Base-by-base conservation (phyloP, 2,329 filamentous ascomycete species). In the Sclerotinia minor region DNA sequence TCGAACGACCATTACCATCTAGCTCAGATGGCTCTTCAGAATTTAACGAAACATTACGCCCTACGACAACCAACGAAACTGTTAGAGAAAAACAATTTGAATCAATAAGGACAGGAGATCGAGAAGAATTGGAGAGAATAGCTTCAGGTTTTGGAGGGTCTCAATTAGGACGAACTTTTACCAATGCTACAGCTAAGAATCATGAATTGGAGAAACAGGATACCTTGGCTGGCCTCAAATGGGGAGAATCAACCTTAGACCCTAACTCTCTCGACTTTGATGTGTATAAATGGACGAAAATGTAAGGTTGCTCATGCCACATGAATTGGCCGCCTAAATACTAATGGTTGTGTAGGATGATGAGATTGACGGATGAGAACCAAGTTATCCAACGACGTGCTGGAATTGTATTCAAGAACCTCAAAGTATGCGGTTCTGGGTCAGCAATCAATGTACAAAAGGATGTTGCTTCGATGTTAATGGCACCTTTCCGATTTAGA, bases 371-470 rank as follows among this genome's bases (percentile, higher is more conserved):
- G 47, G 81, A 86, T 47, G 81, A 82, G 24, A 84, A 89, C 68
- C 84, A 85, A 0, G 79, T 88, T 57, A 82, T 81, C 68, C 78
- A 80, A 69, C 83, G 80, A 71, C 79, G 80, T 8, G 84, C 88
- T 0, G 88, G 88, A 4, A 81, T 92, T 8, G 83, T 84, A 0
- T 91, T 87, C 79, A 85, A 85, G 69, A 82, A 90, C 64, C 81
- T 92, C 45, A 85, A 84, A 67, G 87, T 92, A 0, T 88, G 82
- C 7, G 90, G 90, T 0, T 87, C 87, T 0, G 89, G 89, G 0
- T 83, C 84, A 2, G 87, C 88, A 0, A 76, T 92, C 32, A 88
- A 91, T 71, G 80, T 92, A 1, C 90, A 93, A 74, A 81, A 87
- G 67, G 92, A 86, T 2, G 87, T 92, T 3, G 82, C 80, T 2